Evolutionary conservation across 371 early-diverging fungal genomes (phyloP).

Genomic region (Actinomortierella ambigua): DNA sequence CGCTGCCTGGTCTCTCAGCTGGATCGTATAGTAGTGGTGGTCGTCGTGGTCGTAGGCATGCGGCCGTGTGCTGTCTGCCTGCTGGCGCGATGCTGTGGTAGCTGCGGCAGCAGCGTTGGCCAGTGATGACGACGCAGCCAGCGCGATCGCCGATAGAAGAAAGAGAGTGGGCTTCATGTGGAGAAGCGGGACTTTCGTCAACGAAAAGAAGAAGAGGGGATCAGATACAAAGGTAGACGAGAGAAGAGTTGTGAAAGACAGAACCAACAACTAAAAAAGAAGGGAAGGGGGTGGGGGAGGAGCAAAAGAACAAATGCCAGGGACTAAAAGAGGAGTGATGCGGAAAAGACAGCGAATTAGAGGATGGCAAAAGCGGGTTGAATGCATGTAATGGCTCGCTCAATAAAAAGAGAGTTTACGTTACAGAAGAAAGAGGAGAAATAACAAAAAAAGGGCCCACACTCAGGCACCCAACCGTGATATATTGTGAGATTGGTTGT

Average conservation of each 20-base stretch:
- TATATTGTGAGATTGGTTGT: too few relatives aligned
- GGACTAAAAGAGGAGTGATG: too few relatives aligned
- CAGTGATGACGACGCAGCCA: slow-evolving; percentile 1
- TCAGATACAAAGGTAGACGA: background rate
- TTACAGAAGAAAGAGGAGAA: too few relatives aligned
- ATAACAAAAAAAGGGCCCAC: too few relatives aligned
- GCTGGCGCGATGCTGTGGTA: background rate
- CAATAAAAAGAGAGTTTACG: too few relatives aligned
- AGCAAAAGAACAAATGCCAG: too few relatives aligned
- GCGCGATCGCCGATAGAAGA: slow-evolving; percentile 26
- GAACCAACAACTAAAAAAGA: too few relatives aligned
- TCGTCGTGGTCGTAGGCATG: slow-evolving; percentile 36
- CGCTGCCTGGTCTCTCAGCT: slow-evolving; percentile 42
- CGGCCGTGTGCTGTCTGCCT: slow-evolving; percentile 15
- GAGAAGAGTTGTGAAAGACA: background rate
- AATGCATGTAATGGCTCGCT: too few relatives aligned
- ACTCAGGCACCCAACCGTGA: too few relatives aligned
- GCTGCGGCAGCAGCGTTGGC: background rate
- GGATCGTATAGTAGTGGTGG: slow-evolving; percentile 58
- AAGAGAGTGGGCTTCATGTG: slow-evolving; percentile 29
- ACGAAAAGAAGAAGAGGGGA: background rate
- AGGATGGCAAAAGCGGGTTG: too few relatives aligned
- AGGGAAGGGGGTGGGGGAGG: too few relatives aligned
- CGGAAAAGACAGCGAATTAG: too few relatives aligned
- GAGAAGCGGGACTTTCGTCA: background rate